Base-by-base conservation (phyloP, 176 grass and related monocot genomes). In the Aechmea fasciata region DNA sequence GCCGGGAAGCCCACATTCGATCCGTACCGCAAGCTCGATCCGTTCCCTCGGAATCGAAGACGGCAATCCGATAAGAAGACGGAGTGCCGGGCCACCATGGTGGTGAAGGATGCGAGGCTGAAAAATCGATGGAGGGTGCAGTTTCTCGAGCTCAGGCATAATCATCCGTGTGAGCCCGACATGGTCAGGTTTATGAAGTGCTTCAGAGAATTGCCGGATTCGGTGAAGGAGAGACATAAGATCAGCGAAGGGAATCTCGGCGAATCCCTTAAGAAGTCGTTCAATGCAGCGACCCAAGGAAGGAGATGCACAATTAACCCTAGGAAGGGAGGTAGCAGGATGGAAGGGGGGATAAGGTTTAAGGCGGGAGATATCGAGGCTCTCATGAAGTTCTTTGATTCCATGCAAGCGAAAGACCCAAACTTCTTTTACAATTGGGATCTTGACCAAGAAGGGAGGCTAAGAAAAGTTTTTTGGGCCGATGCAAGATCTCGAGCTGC, bases 111-210 rank as follows among this genome's bases (percentile, higher is more conserved):
- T 69, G 87, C 81, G 52, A 76, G 76, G 10, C 73, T 85, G 49
- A 52, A 87, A 24, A 72, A 78, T 1, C 83, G 57, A 51, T 96
- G 91, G 91, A 86, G 85, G 64, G 91, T 96, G 54, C 87, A 90
- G 62, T 90, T 71, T n/a, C 75, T 87, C 5, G 76, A 85, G 23
- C 67, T 96, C 67, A 87, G 87, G 70, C 91, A 96, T 69, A 96
- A 96, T 77, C 91, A 96, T 64, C 84, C 79, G 0, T 90, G 84
- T 52, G 75, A 80, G 41, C 87, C 91, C 8, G 91, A 96, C 76
- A 96, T 96, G 91, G 81, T 87, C 22, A 83, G 91, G 57, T 96
- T 96, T 66, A 72, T 96, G 64, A 96, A 90, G 76, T 83, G 87
- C 2, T 90, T 90, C 11, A 78, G 87, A 63, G 91, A 96, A 13